Conservation (phyloP, 208 protist species). For the Crithidia expoeki region DNA sequence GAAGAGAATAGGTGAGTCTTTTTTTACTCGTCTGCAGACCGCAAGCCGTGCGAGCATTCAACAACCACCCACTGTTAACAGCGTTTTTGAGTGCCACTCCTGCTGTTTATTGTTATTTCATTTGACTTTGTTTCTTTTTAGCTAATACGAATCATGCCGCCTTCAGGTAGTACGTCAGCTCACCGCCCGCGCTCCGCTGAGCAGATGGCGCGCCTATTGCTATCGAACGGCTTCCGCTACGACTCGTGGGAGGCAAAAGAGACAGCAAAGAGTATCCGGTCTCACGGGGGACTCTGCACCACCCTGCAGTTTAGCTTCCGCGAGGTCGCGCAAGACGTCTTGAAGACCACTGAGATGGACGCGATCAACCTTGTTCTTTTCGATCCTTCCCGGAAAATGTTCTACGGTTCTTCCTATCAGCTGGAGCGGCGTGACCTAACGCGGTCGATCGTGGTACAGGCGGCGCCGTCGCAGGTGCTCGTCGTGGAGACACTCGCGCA, state of each 20-base stretch:
- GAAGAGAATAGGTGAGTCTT: too few relatives aligned
- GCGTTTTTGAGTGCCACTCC: too few relatives aligned
- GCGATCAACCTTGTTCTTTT: constrained; percentile 79
- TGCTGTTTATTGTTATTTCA: constrained; percentile 2
- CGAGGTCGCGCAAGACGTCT: constrained; percentile 29
- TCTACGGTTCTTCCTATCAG: constrained; percentile 79
- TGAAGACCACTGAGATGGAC: constrained; percentile 32
- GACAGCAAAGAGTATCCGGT: constrained; percentile 41
- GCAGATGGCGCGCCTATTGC: constrained; percentile 80
- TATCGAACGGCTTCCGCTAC: constrained; percentile 86
- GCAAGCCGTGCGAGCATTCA: too few relatives aligned
- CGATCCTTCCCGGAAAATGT: constrained; percentile 49
- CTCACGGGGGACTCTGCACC: constrained; percentile 35
- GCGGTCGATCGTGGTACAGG: constrained; percentile 67
- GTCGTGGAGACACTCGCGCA: constrained; percentile 72
- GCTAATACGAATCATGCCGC: constrained; percentile 12
- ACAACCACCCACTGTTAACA: too few relatives aligned
- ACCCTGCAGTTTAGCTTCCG: constrained; percentile 50
- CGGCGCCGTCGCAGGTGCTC: constrained; percentile 49
- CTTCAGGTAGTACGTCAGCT: constrained; percentile 8
- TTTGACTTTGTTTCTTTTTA: neutral
- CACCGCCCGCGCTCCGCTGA: constrained; percentile 68
- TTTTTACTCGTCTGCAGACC: too few relatives aligned
- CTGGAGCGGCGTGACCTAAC: constrained; percentile 31
- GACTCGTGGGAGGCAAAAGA: constrained; percentile 82